phyloP scores from a whole-genome alignment of 78 protist species.

The Dictyostelium intermedium region DNA sequence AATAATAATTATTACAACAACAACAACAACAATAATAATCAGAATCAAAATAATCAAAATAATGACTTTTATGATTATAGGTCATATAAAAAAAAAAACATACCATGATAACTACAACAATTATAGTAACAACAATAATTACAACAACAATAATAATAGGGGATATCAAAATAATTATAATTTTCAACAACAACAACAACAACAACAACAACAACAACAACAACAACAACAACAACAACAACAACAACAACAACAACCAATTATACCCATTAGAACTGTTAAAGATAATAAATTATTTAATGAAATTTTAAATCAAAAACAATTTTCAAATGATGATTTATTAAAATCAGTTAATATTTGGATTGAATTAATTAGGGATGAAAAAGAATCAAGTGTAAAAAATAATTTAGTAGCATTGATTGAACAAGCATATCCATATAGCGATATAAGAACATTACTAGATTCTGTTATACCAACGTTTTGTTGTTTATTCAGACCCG shows the following conservation, averaged over 20 bases:
- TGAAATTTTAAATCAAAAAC: conserved; percentile 9
- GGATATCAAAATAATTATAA: background rate
- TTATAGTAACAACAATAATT: too few relatives aligned
- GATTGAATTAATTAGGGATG: background rate
- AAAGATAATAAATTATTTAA: background rate
- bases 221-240: background rate
- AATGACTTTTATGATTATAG: background rate
- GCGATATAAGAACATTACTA: background rate
- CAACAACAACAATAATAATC: background rate
- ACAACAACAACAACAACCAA: too few relatives aligned
- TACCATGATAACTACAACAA: background rate
- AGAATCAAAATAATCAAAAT: background rate
- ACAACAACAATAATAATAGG: background rate
- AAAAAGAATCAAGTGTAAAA: background rate
- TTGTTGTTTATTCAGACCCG: conserved; percentile 12
- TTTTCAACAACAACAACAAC: background rate
- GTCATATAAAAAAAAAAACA: conserved; percentile 3
- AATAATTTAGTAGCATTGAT: background rate
- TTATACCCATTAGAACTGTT: background rate
- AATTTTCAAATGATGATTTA: background rate
- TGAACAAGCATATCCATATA: background rate
- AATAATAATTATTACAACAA: background rate
- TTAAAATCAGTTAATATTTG: background rate
- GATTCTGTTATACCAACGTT: conserved; percentile 1
- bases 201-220: background rate